Evolutionary conservation across 1,139 yeast species (phyloP).

Genomic region (Candida sanyaensis): DNA sequence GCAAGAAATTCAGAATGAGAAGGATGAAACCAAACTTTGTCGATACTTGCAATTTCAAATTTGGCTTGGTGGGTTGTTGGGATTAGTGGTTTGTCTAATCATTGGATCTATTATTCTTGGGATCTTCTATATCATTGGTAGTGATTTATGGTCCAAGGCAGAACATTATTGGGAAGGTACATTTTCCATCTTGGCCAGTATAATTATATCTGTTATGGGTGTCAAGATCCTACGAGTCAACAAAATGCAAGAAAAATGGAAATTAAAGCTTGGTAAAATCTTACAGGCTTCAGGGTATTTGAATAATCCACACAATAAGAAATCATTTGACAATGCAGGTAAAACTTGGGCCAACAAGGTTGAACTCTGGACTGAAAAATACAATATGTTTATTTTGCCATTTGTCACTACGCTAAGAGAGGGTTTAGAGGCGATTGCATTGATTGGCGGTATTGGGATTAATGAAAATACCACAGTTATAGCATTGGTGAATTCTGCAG

Average conservation of each 20-base stretch:
- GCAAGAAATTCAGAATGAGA: not conserved
- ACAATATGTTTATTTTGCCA: constrained; percentile 44
- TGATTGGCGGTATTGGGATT: constrained; percentile 50
- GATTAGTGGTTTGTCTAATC: constrained; percentile 44
- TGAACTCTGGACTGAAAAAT: constrained; percentile 31
- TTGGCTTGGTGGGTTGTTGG: constrained; percentile 46
- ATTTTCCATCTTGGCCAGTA: constrained; percentile 44
- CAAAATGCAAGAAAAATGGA: constrained; percentile 83
- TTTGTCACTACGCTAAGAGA: constrained; percentile 48
- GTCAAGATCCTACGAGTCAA: constrained; percentile 43
- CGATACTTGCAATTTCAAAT: constrained; percentile 49
- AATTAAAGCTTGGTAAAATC: constrained; percentile 50
- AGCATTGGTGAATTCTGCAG: constrained; percentile 34
- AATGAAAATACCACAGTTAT: constrained; percentile 38
- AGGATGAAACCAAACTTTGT: constrained; percentile 1
- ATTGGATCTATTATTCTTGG: constrained; percentile 52
- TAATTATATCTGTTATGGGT: constrained; percentile 49
- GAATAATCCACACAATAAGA: constrained; percentile 12
- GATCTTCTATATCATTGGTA: constrained; percentile 47
- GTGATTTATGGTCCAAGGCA: constrained; percentile 46
- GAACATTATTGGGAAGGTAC: constrained; percentile 53
- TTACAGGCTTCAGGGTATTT: not conserved
- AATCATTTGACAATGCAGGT: constrained; percentile 13
- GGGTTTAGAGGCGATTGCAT: constrained; percentile 51
- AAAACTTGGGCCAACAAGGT: constrained; percentile 13